Conservation (phyloP, 495 filamentous ascomycete genomes). For the Hyaloscypha bicolor region DNA sequence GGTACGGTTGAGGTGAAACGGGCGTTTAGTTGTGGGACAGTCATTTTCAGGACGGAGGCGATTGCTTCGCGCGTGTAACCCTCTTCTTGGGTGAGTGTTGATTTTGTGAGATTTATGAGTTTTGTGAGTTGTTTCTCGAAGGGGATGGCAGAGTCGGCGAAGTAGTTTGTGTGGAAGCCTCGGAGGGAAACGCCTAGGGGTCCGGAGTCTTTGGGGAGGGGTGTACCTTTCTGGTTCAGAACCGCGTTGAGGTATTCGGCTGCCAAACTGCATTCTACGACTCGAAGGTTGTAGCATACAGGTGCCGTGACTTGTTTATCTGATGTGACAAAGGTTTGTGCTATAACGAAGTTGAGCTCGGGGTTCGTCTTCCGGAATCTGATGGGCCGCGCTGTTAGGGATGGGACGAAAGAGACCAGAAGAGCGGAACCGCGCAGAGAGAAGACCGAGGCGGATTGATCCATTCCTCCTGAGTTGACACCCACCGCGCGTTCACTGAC, state of each 20-base stretch:
- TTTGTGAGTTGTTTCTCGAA: slow-evolving; percentile 68
- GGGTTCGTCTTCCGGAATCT: slow-evolving; percentile 82
- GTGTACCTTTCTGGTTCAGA: slow-evolving; percentile 57
- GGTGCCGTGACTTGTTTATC: slow-evolving; percentile 95
- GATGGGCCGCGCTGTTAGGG: slow-evolving; percentile 73
- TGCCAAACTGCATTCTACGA: slow-evolving; percentile 92
- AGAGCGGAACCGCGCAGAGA: slow-evolving; percentile 81
- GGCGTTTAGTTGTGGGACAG: slow-evolving; percentile 68
- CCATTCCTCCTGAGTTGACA: slow-evolving; percentile 98
- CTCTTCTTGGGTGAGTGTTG: slow-evolving; percentile 67
- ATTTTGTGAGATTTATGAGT: slow-evolving; percentile 63
- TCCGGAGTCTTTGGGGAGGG: slow-evolving; percentile 74
- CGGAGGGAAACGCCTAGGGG: slow-evolving; percentile 83
- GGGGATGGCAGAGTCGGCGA: slow-evolving; percentile 55
- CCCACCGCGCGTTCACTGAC: slow-evolving; percentile 93
- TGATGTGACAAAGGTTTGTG: slow-evolving; percentile 88
- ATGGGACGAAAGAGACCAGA: slow-evolving; percentile 86
- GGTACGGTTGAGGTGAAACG: slow-evolving; percentile 83
- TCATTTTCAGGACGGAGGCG: slow-evolving; percentile 68
- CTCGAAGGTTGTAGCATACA: slow-evolving; percentile 93
- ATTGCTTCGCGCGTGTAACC: slow-evolving; percentile 92
- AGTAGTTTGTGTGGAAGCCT: slow-evolving; percentile 83
- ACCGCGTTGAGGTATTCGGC: slow-evolving; percentile 63
- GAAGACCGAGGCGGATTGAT: slow-evolving; percentile 97
- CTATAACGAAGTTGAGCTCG: slow-evolving; percentile 88